Conservation (phyloP, 2,329 filamentous ascomycete genomes). For the Xylaria sp. region DNA sequence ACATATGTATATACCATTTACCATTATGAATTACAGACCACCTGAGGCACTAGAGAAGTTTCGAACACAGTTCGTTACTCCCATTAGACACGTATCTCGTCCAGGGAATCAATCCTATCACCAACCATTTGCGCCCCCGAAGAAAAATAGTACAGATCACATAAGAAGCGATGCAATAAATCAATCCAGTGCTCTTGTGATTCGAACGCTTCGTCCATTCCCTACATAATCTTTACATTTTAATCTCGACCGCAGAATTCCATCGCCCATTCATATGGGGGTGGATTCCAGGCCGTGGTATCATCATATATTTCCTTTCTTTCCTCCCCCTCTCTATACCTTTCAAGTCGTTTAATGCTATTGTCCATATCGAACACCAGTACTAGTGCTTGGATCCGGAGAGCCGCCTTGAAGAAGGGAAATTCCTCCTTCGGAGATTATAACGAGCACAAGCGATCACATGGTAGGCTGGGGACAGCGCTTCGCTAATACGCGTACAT, state of each 20-base stretch:
- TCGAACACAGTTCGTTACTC: not conserved
- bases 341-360: not conserved
- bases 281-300: not conserved
- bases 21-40: constrained; percentile 8
- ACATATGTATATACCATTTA: not conserved
- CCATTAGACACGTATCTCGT: not conserved
- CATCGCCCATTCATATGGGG: not conserved
- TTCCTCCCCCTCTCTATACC: not conserved
- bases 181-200: constrained; percentile 6
- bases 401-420: not conserved
- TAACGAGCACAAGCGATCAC: constrained; percentile 17
- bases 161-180: not conserved
- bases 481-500: constrained; percentile 68
- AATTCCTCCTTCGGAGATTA: not conserved
- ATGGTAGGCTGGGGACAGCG: constrained; percentile 37
- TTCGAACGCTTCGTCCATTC: constrained; percentile 11
- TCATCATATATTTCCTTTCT: not conserved
- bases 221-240: constrained; percentile 8
- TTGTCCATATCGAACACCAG: not conserved
- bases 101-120: not conserved
- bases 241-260: not conserved
- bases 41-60: not conserved
- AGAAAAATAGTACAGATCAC: constrained; percentile 5
- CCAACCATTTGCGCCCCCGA: not conserved
- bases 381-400: not conserved